Base-by-base conservation (phyloP, 352 stramenopile species). In the Pythium aquatile region DNA sequence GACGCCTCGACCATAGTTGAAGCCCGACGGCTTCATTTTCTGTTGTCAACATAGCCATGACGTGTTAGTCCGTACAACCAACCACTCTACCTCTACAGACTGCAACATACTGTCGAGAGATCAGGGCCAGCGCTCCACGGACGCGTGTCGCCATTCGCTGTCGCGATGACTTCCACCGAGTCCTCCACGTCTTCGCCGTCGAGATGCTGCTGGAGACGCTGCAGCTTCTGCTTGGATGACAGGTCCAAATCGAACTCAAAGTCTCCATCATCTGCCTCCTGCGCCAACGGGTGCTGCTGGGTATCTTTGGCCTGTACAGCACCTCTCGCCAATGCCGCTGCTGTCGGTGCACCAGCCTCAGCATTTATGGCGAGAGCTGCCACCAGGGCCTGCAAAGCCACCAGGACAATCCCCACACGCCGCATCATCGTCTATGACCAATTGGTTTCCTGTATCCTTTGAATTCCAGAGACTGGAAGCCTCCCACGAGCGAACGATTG, bases 161-260 rank as follows among this genome's bases (percentile, higher is more conserved):
- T 47, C 32, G 40, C 17, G 2, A 53, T 40, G n/a, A 56, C 57
- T 32, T 57, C 52, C 5, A 61, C 55, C 11, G 28, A 9, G 6
- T 61, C 49, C 6, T 61, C 47, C 20, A 16, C 37, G 24, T 63
- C 53, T 24, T 58, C 54, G 16, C 47, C n/a, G 30, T 63, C 33
- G 6, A 53, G 53, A 26, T 13, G 30, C 53, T 60, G 24, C 10
- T 63, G 49, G 6, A 60, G 29, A 1, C 40, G 55, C 29, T 68
- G 52, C 28, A 67, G 62, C 46, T 61, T 69, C 6, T 49, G 26
- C 53, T 66, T 70, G 51, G 67, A 70, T 20, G 55, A 55, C 4
- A 74, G 6, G 59, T 74, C 67, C 57, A 74, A 40, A 49, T 74
- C 67, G 28, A 69, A 58, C 24, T 67, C 62, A 37, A 62, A 63